Evolutionary conservation across 345 rosid species (phyloP).

Genomic region (Citropsis articulata): DNA sequence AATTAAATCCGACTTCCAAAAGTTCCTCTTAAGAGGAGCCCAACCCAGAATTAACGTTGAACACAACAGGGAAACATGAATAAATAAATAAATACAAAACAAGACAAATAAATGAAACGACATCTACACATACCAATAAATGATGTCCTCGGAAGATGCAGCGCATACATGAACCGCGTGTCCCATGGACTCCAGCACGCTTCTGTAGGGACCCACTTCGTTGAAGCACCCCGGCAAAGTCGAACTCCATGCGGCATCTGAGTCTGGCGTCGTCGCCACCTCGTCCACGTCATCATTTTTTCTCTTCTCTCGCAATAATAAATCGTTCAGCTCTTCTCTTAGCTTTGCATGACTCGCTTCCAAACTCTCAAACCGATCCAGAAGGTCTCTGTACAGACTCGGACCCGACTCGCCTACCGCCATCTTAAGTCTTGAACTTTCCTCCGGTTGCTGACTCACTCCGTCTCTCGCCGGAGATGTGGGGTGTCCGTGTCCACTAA

Average conservation of each 20-base stretch:
- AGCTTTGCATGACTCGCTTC: conserved; percentile 58
- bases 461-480: background rate
- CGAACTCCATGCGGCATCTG: conserved; percentile 28
- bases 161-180: conserved; percentile 66
- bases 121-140: conserved; percentile 47
- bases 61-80: background rate
- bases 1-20: background rate
- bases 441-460: conserved; percentile 19
- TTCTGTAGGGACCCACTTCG: conserved; percentile 50
- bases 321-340: conserved; percentile 45
- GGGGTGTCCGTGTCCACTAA: too few relatives aligned
- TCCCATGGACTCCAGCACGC: conserved; percentile 70
- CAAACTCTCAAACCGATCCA: conserved; percentile 61
- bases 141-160: conserved; percentile 52
- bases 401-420: conserved; percentile 33
- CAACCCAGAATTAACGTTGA: background rate
- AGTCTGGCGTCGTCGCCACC: conserved; percentile 24
- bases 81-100: background rate
- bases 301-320: conserved; percentile 30
- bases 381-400: conserved; percentile 40
- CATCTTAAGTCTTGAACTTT: conserved; percentile 33
- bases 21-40: background rate
- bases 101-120: background rate
- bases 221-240: conserved; percentile 42
- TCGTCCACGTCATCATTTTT: conserved; percentile 12